Conservation (phyloP, 2,329 filamentous ascomycete species). For the Fusarium sp. region DNA sequence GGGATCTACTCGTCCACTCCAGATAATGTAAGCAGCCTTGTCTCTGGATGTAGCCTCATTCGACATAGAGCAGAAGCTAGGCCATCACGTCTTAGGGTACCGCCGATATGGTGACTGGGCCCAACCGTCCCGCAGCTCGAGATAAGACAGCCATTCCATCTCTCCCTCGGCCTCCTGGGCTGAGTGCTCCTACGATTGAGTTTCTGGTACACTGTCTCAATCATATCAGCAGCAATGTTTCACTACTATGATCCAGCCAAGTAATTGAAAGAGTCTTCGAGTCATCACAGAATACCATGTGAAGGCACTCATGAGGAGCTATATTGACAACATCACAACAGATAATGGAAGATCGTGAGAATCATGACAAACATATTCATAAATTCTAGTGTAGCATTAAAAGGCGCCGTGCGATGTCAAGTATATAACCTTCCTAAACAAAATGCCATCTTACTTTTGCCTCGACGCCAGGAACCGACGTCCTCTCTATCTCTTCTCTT, state of each 20-base stretch:
- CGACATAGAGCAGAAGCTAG: not conserved
- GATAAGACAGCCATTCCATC: slow-evolving; percentile 25
- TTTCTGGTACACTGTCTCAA: not conserved
- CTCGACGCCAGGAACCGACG: slow-evolving; percentile 31
- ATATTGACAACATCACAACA: not conserved
- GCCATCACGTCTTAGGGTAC: not conserved
- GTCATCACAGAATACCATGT: slow-evolving; percentile 10
- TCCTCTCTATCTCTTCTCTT: slow-evolving; percentile 34
- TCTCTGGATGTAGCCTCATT: not conserved
- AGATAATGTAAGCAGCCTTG: not conserved
- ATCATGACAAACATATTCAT: slow-evolving; percentile 14
- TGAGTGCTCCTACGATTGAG: not conserved
- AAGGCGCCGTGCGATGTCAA: slow-evolving; percentile 31
- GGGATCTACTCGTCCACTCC: not conserved
- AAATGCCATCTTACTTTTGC: slow-evolving; percentile 38
- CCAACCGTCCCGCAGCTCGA: slow-evolving; percentile 7
- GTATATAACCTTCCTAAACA: slow-evolving; percentile 41
- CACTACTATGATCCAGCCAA: not conserved
- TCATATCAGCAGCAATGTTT: not conserved
- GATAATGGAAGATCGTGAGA: not conserved
- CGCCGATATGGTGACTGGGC: not conserved
- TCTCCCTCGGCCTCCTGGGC: slow-evolving; percentile 13
- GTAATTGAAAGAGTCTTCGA: not conserved
- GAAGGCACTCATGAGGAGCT: slow-evolving; percentile 1
- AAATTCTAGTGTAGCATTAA: slow-evolving; percentile 40